Conservation (phyloP, 2,329 filamentous ascomycete species). For the Neonectria hederae region DNA sequence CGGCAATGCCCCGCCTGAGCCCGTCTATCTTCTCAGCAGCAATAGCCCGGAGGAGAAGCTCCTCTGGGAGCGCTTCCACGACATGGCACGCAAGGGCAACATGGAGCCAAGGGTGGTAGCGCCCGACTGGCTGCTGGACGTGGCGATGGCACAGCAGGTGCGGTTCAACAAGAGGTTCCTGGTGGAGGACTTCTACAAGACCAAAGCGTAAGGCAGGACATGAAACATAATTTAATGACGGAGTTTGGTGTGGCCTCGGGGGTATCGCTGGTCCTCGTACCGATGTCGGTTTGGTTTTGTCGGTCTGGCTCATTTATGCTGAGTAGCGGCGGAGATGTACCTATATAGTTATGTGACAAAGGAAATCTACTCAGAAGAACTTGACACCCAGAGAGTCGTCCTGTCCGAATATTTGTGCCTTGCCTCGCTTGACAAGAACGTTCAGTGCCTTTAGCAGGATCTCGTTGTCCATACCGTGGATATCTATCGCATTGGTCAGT, state of each 20-base stretch:
- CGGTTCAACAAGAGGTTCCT: constrained; percentile 72
- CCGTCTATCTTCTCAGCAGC: constrained; percentile 85
- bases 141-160: constrained; percentile 87
- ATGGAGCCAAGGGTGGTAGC: constrained; percentile 84
- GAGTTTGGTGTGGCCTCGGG: constrained; percentile 31
- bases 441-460: constrained; percentile 81
- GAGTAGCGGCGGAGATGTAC: constrained; percentile 21
- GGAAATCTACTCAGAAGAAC: constrained; percentile 76
- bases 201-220: constrained; percentile 22
- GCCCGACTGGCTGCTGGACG: constrained; percentile 89
- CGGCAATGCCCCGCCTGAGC: constrained; percentile 69
- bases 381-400: constrained; percentile 93
- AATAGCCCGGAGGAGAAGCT: constrained; percentile 71
- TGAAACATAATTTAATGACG: constrained; percentile 28
- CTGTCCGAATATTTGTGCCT: constrained; percentile 90
- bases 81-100: constrained; percentile 80
- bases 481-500: constrained; percentile 63
- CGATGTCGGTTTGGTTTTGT: constrained; percentile 18
- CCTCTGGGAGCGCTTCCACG: constrained; percentile 82
- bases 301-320: constrained; percentile 5
- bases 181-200: constrained; percentile 54
- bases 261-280: constrained; percentile 21
- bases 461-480: constrained; percentile 87
- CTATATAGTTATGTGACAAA: constrained; percentile 33
- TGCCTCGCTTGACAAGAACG: constrained; percentile 87